Conservation (phyloP, 148 eudicot species). For the Vaccinium myrtillus region DNA sequence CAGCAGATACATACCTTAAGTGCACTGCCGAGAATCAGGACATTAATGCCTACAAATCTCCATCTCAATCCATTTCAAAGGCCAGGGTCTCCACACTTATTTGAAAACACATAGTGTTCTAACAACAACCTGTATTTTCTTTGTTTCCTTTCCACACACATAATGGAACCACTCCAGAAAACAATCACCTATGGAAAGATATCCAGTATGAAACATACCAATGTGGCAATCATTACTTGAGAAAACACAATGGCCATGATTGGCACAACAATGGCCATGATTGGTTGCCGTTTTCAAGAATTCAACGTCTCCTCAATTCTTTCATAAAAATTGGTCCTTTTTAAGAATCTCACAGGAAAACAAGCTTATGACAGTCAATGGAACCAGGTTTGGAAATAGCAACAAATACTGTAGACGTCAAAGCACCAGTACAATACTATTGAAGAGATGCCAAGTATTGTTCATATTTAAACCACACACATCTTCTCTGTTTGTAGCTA, state of each 20-base stretch:
- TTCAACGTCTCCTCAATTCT: neutral
- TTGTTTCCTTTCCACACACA: no score
- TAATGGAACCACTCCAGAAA: neutral
- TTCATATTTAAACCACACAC: neutral
- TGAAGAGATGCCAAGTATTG: neutral
- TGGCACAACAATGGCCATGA: neutral
- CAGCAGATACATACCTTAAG: conserved; percentile 48
- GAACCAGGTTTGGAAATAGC: neutral
- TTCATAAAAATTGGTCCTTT: neutral
- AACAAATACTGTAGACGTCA: neutral
- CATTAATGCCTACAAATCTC: conserved; percentile 16
- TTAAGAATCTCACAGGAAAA: neutral
- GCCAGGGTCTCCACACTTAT: neutral
- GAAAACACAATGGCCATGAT: neutral
- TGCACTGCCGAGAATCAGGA: conserved; percentile 67
- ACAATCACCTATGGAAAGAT: neutral
- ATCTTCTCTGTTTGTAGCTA: neutral
- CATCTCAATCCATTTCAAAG: neutral
- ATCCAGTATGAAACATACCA: neutral
- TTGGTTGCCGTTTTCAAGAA: neutral
- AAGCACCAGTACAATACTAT: neutral
- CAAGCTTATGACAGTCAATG: neutral
- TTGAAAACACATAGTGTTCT: neutral
- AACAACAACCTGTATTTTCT: neutral
- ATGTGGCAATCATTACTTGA: neutral